These are phyloP conservation scores for Chamaecrista fasciculata DNA, from an alignment of 306 rosid genomes.

Conservation along the genomic window DNA sequence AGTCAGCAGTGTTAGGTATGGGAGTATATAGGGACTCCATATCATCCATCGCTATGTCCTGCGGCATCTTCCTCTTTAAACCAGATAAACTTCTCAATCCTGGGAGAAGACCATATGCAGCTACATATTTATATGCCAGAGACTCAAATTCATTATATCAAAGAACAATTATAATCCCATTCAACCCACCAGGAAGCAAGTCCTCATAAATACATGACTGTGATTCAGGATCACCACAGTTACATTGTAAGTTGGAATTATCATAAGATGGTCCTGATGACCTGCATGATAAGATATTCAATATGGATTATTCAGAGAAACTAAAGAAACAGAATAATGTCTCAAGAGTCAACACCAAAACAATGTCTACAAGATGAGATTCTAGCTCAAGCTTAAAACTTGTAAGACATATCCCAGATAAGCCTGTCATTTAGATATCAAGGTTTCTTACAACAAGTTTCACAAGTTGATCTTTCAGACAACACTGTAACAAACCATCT, in stretches of 20 bases:
- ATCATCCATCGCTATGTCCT: slow-evolving; percentile 44
- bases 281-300: slow-evolving; percentile 46
- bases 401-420: slow-evolving; percentile 22
- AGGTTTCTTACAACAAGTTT: not conserved
- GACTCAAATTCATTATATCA: not conserved
- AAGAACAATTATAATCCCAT: slow-evolving; percentile 19
- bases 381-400: slow-evolving; percentile 19
- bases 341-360: slow-evolving; percentile 12
- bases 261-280: slow-evolving; percentile 54
- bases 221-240: slow-evolving; percentile 71
- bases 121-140: not conserved
- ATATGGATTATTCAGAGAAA: slow-evolving; percentile 16
- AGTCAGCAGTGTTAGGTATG: slow-evolving; percentile 28
- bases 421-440: slow-evolving; percentile 3
- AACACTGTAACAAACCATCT: not conserved
- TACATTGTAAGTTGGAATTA: slow-evolving; percentile 46
- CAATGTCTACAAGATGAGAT: slow-evolving; percentile 1
- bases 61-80: slow-evolving; percentile 69
- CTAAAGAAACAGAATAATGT: slow-evolving; percentile 14
- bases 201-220: slow-evolving; percentile 51
- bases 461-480: not conserved
- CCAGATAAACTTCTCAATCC: slow-evolving; percentile 57
- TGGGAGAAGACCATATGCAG: slow-evolving; percentile 39
- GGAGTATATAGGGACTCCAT: slow-evolving; percentile 35
- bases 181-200: slow-evolving; percentile 59